Conservation (phyloP, 805 yeast genomes). For the Pichia manshurica region DNA sequence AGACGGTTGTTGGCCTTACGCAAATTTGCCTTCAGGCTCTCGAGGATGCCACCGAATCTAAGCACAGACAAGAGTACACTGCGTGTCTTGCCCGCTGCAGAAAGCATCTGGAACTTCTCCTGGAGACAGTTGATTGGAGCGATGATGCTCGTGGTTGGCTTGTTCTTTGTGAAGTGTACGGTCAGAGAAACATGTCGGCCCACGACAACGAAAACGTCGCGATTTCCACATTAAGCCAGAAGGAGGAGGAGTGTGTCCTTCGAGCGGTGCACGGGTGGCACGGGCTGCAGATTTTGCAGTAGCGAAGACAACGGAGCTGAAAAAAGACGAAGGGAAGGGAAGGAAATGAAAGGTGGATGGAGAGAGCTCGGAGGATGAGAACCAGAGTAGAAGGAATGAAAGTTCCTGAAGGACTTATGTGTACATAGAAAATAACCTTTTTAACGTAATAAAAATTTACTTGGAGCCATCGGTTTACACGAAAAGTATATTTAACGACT, state of each 20-base stretch:
- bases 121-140: not conserved
- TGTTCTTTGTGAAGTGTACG: not conserved
- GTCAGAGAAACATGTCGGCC: not conserved
- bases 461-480: too few relatives aligned
- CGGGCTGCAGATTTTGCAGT: slow-evolving; percentile 3
- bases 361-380: too few relatives aligned
- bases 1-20: slow-evolving; percentile 6
- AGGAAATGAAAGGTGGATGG: not conserved
- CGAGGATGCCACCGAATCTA: not conserved
- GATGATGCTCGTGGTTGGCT: slow-evolving; percentile 1
- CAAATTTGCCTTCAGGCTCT: not conserved
- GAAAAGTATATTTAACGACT: too few relatives aligned
- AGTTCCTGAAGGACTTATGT: too few relatives aligned
- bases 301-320: not conserved
- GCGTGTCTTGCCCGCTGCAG: not conserved
- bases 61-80: not conserved
- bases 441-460: too few relatives aligned
- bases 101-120: not conserved
- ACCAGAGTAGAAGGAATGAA: too few relatives aligned
- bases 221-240: not conserved
- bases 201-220: slow-evolving; percentile 1
- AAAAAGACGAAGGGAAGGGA: not conserved
- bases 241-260: not conserved
- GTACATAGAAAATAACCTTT: too few relatives aligned
- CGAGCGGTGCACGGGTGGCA: slow-evolving; percentile 8